These are phyloP conservation scores for Ogataea paradorogensis DNA, from an alignment of 805 yeast genomes.

Conservation along the genomic window DNA sequence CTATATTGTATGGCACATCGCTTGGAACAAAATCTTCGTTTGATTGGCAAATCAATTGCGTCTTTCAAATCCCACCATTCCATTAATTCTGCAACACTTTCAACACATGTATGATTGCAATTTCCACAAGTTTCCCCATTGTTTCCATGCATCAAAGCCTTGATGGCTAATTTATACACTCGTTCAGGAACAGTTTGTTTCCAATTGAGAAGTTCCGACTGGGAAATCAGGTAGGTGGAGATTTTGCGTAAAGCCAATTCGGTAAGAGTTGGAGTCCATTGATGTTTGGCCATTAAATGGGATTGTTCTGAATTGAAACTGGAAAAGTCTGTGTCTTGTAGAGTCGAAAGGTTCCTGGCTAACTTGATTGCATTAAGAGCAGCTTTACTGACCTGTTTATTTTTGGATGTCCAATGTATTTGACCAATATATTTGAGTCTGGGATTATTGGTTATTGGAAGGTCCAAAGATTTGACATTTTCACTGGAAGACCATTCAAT, in stretches of 20 bases:
- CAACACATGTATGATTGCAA: constrained; percentile 48
- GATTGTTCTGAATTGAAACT: constrained; percentile 14
- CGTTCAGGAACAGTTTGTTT: constrained; percentile 43
- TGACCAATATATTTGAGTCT: constrained; percentile 25
- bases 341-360: constrained; percentile 32
- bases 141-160: constrained; percentile 51
- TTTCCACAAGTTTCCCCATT: constrained; percentile 52
- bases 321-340: constrained; percentile 29
- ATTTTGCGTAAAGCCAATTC: constrained; percentile 47
- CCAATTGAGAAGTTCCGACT: constrained; percentile 55
- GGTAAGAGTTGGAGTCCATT: constrained; percentile 43
- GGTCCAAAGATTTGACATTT: constrained; percentile 12
- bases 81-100: constrained; percentile 54
- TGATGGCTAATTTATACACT: constrained; percentile 44
- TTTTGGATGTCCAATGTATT: constrained; percentile 30
- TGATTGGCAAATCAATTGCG: constrained; percentile 49
- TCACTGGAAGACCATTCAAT: constrained; percentile 22
- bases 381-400: constrained; percentile 21
- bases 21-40: constrained; percentile 54
- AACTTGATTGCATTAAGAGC: constrained; percentile 24
- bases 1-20: constrained; percentile 41
- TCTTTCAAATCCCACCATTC: constrained; percentile 69
- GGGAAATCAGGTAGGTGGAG: constrained; percentile 51
- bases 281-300: constrained; percentile 15
- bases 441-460: constrained; percentile 20